Conservation (phyloP, 2,329 filamentous ascomycete genomes). For the Teratosphaeria viscida region DNA sequence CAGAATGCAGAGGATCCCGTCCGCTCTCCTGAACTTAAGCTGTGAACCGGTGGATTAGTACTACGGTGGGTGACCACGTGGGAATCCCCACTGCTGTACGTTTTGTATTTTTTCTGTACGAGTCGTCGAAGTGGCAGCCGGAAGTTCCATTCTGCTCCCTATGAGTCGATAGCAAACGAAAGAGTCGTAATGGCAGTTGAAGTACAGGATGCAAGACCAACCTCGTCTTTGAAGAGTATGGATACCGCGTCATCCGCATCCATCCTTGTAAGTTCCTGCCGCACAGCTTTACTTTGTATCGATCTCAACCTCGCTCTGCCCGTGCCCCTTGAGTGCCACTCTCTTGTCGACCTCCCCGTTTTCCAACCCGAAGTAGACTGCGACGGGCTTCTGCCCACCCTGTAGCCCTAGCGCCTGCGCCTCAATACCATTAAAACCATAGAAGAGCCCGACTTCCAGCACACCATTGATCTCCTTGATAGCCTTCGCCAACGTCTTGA, state of each 20-base stretch:
- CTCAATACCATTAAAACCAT: constrained; percentile 66
- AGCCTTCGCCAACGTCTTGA: constrained; percentile 59
- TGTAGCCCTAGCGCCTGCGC: constrained; percentile 47
- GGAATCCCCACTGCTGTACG: constrained; percentile 8
- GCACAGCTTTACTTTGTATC: not conserved
- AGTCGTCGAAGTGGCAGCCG: too few relatives aligned
- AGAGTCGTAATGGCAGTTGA: too few relatives aligned
- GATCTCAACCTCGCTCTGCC: not conserved
- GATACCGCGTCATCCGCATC: too few relatives aligned
- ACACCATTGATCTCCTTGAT: constrained; percentile 80
- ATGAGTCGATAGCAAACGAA: too few relatives aligned
- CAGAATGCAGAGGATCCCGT: not conserved
- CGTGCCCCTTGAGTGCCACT: not conserved
- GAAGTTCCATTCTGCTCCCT: too few relatives aligned
- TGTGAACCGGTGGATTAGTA: constrained; percentile 7
- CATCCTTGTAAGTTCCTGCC: not conserved
- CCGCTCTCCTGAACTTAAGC: constrained; percentile 7
- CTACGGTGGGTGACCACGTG: constrained; percentile 8
- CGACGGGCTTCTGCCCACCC: constrained; percentile 80
- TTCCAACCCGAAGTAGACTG: constrained; percentile 88
- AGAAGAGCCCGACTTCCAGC: constrained; percentile 84
- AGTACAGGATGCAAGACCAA: too few relatives aligned
- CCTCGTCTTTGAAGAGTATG: too few relatives aligned
- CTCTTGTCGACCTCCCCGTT: constrained; percentile 36
- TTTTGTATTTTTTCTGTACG: too few relatives aligned